Base-by-base conservation (phyloP, 768 basidiomycete species). In the Cystofilobasidium macerans region DNA sequence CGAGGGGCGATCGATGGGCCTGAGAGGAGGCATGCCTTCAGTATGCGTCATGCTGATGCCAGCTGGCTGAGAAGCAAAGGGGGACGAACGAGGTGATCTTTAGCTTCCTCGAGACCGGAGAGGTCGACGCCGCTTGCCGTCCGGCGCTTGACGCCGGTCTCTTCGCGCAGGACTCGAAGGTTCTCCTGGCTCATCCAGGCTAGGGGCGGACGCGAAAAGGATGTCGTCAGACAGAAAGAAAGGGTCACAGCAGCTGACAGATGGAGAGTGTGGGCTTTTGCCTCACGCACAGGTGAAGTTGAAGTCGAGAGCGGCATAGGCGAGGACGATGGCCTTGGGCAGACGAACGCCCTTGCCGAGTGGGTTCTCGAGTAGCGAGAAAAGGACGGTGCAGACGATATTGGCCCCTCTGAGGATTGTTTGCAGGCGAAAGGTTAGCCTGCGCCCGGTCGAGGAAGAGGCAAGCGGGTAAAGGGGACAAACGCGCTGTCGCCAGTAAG, bases 401-500 rank as follows among this genome's bases (percentile, higher is more conserved):
- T 87, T 86, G 20, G 88, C 94, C 7, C 95, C 95, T 42, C 93
- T 95, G 72, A 24, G 65, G 56, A 47, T 59, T 18, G 11, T 58
- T 28, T 61, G 70, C 60, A 68, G 69, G 63, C 69, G 0, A 1
- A 43, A 38, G 36, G 35, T 24, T 4, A 18, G 43, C 57, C 26
- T 36, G 3, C 62, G 51, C 51, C 6, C 58, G 56, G 32, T 40
- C 32, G 53, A 16, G 3, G 11, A 7, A 26, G 30, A 53, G 48
- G 3, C 24, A 9, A 26, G 48, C 7, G 9, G 30, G 48, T 26
- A 28, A 32, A 65, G 35, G 69, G 51, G 54, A 81, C 92, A 79
- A 75, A 95, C 93, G 95, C 95, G n/a, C 94, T 98, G 77, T 99
- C 95, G 1, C 94, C 93, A 6, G 86, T 83, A 57, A 95, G 72